Percentiles rank a stretch among this genome's conserved stretches.
Conservation (phyloP, 108 stramenopile genomes). For the Cyclotella baltica region DNA sequence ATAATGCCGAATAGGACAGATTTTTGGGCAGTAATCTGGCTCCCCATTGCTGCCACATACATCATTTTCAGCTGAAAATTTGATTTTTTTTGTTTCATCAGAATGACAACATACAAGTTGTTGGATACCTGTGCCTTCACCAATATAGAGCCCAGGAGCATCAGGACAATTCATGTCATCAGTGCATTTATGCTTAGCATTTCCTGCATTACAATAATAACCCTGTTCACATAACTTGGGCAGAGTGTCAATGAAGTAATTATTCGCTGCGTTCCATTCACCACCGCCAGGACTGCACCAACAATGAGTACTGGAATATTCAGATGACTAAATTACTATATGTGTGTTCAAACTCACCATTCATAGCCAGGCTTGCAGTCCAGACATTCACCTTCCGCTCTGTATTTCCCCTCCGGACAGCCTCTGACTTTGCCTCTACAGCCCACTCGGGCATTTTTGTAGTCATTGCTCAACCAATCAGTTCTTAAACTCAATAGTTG, state of each 20-base stretch:
- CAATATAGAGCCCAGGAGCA: too few relatives aligned
- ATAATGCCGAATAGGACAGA: too few relatives aligned
- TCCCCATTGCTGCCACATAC: too few relatives aligned
- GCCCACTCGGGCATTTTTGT: background rate
- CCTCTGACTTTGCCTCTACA: background rate
- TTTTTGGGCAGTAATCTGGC: too few relatives aligned
- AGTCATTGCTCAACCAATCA: background rate
- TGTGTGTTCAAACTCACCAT: background rate
- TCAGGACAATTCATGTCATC: background rate
- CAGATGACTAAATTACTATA: too few relatives aligned
- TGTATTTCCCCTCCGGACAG: background rate
- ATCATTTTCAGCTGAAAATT: too few relatives aligned
- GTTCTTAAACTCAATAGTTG: too few relatives aligned
- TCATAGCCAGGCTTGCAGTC: background rate
- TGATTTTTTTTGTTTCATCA: too few relatives aligned
- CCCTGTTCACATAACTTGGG: background rate
- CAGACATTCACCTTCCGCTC: background rate
- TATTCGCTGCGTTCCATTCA: background rate
- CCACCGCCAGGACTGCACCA: too few relatives aligned
- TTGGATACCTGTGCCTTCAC: too few relatives aligned
- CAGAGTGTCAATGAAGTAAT: background rate
- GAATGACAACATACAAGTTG: too few relatives aligned
- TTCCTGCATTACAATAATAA: background rate
- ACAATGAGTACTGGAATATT: too few relatives aligned
- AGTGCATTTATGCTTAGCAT: background rate